Base-by-base conservation (phyloP, 108 stramenopile species). In the Pseudonitzschia pungens region DNA sequence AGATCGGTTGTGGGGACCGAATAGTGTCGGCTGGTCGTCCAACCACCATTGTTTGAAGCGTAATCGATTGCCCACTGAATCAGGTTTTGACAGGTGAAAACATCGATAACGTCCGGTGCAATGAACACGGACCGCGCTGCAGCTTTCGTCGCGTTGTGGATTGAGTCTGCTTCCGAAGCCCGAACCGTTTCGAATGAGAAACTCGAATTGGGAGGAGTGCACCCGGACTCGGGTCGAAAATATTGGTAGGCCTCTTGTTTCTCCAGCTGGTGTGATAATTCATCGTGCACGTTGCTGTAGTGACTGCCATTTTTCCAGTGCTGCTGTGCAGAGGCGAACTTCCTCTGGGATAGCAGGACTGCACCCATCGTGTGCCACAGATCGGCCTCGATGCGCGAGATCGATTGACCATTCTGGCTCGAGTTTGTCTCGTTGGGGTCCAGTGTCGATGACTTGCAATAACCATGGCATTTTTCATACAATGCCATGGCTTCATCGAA, bases 1-100 rank as follows among this genome's bases (percentile, higher is more conserved):
- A 97, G 66, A 76, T 98, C 97, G 42, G 89, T 93, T 15, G 97
- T 98, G 33, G 97, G 97, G n/a, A 98, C 97, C 2, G 96, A 87
- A 69, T 97, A 96, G 78, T 98, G 97, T 0, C 97, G 87, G 31
- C 85, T 76, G 18, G 94, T 93, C 28, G 95, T 96, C 97, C 97
- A 98, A 26, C 66, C 81, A 52, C 69, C 67, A 12, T 43, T 73
- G 40, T 69, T 79, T 12, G 52, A 55, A 24, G 71, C 73, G 26
- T 65, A 31, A 20, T 79, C 73, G 43, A 66, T 70, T 0, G 92
- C 89, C 77, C 68, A 73, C 24, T 69, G 51, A 48, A 94, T 87
- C 0, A 89, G 33, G 27, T 86, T 69, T 36, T 74, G 53, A 62
- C 92, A 94, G 48, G 84, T 85, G 14, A 52, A 54, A 0, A 22